These are phyloP conservation scores for Ulmus americana DNA, from an alignment of 331 rosid genomes.

Conservation along the genomic window DNA sequence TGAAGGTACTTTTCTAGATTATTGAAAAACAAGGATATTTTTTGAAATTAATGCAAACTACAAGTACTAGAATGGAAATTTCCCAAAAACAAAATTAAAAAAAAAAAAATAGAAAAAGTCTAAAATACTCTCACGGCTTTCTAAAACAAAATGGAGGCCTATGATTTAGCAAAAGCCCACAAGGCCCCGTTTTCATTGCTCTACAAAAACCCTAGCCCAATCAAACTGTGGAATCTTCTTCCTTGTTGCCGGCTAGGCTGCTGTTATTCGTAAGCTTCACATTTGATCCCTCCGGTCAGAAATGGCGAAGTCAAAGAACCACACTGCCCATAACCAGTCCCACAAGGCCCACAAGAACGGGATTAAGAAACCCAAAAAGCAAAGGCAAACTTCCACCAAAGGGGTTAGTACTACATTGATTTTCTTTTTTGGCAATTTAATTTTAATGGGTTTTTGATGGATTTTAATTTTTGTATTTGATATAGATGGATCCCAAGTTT, in stretches of 20 bases:
- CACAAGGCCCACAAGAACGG: constrained; percentile 94
- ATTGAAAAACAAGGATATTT: too few relatives aligned
- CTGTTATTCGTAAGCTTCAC: neutral
- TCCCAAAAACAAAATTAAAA: too few relatives aligned
- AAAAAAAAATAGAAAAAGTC: too few relatives aligned
- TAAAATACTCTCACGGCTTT: too few relatives aligned
- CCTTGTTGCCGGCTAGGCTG: neutral
- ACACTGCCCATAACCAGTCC: constrained; percentile 98
- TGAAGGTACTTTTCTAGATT: too few relatives aligned
- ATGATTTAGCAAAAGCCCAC: neutral
- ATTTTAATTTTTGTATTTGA: neutral
- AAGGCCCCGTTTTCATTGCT: neutral
- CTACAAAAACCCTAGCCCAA: neutral
- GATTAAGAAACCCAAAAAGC: constrained; percentile 89
- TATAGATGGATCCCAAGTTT: constrained; percentile 94
- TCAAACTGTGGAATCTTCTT: neutral
- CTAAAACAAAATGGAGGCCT: too few relatives aligned
- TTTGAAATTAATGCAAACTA: too few relatives aligned
- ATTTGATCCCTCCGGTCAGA: constrained; percentile 13
- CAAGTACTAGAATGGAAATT: too few relatives aligned
- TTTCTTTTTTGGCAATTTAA: neutral
- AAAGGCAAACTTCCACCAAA: constrained; percentile 93
- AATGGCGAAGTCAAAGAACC: constrained; percentile 97
- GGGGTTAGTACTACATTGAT: constrained; percentile 42
- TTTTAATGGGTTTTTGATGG: neutral